phyloP scores from a whole-genome alignment of 345 rosid genomes.

The Eutrema japonicum region DNA sequence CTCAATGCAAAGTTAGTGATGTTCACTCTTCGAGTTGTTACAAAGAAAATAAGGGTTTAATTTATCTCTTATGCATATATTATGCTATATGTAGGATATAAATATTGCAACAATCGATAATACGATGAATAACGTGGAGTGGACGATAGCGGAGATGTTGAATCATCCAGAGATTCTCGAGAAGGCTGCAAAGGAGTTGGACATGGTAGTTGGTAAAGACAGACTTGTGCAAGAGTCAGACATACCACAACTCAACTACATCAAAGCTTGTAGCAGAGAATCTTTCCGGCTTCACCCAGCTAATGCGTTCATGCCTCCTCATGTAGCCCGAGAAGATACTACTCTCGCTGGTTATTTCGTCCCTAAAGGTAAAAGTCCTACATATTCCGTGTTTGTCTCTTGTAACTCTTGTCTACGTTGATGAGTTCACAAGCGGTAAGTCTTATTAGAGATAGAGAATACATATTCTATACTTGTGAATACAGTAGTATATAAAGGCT shows the following conservation, averaged over 20 bases:
- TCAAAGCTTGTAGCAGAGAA: slow-evolving; percentile 42
- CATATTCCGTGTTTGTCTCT: too few relatives aligned
- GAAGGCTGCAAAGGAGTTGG: slow-evolving; percentile 40
- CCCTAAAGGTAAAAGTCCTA: slow-evolving; percentile 37
- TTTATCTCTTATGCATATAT: background rate
- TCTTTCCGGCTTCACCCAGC: slow-evolving; percentile 43
- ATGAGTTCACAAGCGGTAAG: too few relatives aligned
- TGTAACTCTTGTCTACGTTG: too few relatives aligned
- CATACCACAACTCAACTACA: slow-evolving; percentile 40
- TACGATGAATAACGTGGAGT: slow-evolving; percentile 44
- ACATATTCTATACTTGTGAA: too few relatives aligned
- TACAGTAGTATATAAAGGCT: too few relatives aligned
- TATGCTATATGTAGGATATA: slow-evolving; percentile 3
- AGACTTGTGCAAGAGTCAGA: slow-evolving; percentile 48
- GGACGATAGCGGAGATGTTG: slow-evolving; percentile 49
- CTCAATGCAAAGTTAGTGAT: slow-evolving; percentile 34
- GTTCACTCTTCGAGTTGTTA: background rate
- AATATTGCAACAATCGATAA: slow-evolving; percentile 29
- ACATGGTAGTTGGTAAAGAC: slow-evolving; percentile 43
- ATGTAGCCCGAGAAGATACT: slow-evolving; percentile 42
- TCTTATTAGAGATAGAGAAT: too few relatives aligned
- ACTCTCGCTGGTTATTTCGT: slow-evolving; percentile 43
- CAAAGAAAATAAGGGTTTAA: background rate
- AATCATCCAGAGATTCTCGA: slow-evolving; percentile 39
- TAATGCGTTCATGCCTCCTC: slow-evolving; percentile 39